phyloP scores from a whole-genome alignment of 73 alveolate species.

The Paramecium biaurelia region DNA sequence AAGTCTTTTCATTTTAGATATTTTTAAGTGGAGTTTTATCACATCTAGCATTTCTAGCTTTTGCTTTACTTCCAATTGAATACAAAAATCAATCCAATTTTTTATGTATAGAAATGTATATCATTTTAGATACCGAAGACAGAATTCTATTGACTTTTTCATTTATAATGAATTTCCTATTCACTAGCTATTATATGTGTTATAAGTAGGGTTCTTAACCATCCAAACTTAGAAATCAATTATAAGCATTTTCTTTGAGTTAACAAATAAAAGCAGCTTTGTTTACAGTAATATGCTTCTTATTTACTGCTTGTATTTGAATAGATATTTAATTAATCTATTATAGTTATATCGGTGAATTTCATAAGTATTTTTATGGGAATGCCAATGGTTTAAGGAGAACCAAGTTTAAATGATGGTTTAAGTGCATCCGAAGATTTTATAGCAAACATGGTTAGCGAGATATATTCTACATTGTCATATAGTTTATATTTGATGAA shows the following conservation, averaged over 20 bases:
- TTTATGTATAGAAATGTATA: background rate
- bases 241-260: background rate
- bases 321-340: background rate
- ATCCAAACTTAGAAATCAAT: background rate
- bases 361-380: constrained; percentile 46
- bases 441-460: constrained; percentile 18
- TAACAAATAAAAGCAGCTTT: constrained; percentile 40
- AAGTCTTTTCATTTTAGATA: background rate
- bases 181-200: constrained; percentile 26
- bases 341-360: background rate
- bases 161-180: constrained; percentile 20
- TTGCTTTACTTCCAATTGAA: constrained; percentile 35
- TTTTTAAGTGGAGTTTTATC: constrained; percentile 2
- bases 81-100: constrained; percentile 43
- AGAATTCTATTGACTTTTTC: constrained; percentile 32
- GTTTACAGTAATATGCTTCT: constrained; percentile 16
- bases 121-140: constrained; percentile 33
- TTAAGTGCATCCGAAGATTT: constrained; percentile 45
- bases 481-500: constrained; percentile 45
- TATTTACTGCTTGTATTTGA: constrained; percentile 22
- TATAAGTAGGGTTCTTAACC: background rate
- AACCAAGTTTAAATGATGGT: constrained; percentile 27
- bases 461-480: constrained; percentile 31
- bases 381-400: constrained; percentile 49
- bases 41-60: constrained; percentile 18